Evolutionary conservation across 2,329 filamentous ascomycete genomes (phyloP), one percentile per base, ranked within the genome.

Genomic region (Penicillium sclerotiorum): DNA sequence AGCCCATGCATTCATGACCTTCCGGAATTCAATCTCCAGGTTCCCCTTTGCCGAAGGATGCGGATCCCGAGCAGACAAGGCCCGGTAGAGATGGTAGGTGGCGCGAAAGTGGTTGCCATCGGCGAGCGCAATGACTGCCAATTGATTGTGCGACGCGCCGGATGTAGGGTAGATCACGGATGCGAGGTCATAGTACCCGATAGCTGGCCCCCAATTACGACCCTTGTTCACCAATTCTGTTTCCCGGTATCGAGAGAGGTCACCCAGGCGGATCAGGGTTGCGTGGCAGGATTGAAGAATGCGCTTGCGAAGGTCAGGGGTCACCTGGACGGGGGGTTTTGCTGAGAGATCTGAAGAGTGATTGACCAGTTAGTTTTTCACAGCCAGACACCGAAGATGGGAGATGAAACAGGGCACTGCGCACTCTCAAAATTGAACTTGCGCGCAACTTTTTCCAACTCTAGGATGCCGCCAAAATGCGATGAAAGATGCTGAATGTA

Each of bases 81-180:
- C 87, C 55, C 92, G 86, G 66, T 96, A 94, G 33, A 97, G 83
- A 69, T 96, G 86, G 70, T 96, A 97, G 23, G 95, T 87, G 8
- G 90, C 86, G 53, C 90, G 84, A 43, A 97, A 81, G 66, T 95
- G 88, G 59, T 93, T 87, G 50, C 81, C 82, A 61, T 92, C 69
- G 45, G 88, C 86, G 40, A 90, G 81, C 52, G 88, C 87, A 51
- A 97, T 87, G 28, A 97, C 89, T 28, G 89, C 92, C 68, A 94
- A 84, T 70, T 97, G 94, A 64, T 99, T 93, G 64, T 95, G 88
- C 13, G 90, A 88, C 55, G 86, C 83, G 23, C 93, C 93, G 38
- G 88, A 90, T 15, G 83, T 78, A 3, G 93, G 90, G 59, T 88
- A 82, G 45, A 97, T 80, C 44, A 88, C 84, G 56, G 86, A 84